Evolutionary conservation across 2,329 filamentous ascomycete species (phyloP), one percentile per base, ranked within the genome.

Genomic region (Clarireedia homoeocarpa): DNA sequence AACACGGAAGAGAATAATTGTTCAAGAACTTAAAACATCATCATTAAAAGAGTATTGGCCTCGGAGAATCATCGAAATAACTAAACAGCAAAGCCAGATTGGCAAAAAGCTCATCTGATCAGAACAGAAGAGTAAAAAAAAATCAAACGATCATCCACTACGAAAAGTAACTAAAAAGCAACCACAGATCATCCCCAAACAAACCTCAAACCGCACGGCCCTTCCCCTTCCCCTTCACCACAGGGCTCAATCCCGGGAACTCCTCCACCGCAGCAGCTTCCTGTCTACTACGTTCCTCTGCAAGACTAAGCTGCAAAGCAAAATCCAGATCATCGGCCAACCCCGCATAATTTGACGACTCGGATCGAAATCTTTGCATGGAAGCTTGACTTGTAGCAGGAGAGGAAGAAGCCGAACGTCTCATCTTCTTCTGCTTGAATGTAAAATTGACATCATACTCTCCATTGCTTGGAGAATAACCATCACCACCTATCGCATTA

Each of bases 231-330:
- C 53, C 53, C 45, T 17, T 30, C 6, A 48, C 47, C n/a, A 38
- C 39, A 38, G 23, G 26, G 2, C 15, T 26, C 20, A 51, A 20
- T 9, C 53, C 48, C 12, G 47, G 38, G 20, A 45, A 51, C 10
- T 38, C 48, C 5, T 51, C 48, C 2, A 34, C 51, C 10, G 27
- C 27, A 30, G 47, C 51, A 40, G 44, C 44, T 17, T 54, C 52
- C 39, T 54, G 36, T 10, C 63, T 54, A 50, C 69, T 71, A 61
- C 75, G 69, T 55, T 79, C 75, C 59, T 84, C 80, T 44, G 79
- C 76, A 61, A 85, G 71, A 62, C 83, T 86, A 23, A 86, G 70
- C 58, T 76, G 75, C 49, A 86, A 67, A 2, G 83, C 83, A 38
- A 84, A 71, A 53, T 83, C 80, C 48, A 86, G 61, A 61, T 85